Conservation (phyloP, 2,329 filamentous ascomycete species). For the Drechmeria coniospora region DNA sequence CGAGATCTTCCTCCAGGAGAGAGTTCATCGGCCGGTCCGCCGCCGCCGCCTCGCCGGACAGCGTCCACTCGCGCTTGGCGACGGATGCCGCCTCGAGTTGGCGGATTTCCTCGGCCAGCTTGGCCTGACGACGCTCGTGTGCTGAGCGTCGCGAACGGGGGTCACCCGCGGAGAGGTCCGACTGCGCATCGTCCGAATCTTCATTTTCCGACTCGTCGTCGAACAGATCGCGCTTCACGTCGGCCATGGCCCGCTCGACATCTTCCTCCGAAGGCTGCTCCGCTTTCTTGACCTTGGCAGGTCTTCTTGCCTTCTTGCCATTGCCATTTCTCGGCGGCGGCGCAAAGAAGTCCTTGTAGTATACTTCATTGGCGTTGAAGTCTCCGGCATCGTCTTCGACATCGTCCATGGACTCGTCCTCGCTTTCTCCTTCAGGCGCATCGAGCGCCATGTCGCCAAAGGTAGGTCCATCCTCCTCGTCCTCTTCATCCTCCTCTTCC, state of each 20-base stretch:
- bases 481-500: constrained; percentile 42
- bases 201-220: constrained; percentile 56
- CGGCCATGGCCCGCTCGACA: constrained; percentile 67
- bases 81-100: constrained; percentile 80
- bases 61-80: constrained; percentile 78
- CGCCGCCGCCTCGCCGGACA: constrained; percentile 76
- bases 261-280: constrained; percentile 43
- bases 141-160: constrained; percentile 62
- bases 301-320: constrained; percentile 27
- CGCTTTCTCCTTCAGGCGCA: constrained; percentile 52
- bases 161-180: constrained; percentile 52
- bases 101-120: constrained; percentile 78
- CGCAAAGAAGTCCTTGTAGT: constrained; percentile 87
- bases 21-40: constrained; percentile 78
- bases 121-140: constrained; percentile 76
- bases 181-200: constrained; percentile 48
- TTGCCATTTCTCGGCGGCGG: constrained; percentile 63
- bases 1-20: constrained; percentile 82
- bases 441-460: constrained; percentile 69
- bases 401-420: constrained; percentile 45
- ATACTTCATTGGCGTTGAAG: constrained; percentile 71
- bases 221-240: constrained; percentile 81
- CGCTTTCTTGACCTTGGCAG: constrained; percentile 21
- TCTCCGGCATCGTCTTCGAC: constrained; percentile 42
- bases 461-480: constrained; percentile 65